Conservation (phyloP, 2,329 filamentous ascomycete species). For the Thielaviopsis punctulata region DNA sequence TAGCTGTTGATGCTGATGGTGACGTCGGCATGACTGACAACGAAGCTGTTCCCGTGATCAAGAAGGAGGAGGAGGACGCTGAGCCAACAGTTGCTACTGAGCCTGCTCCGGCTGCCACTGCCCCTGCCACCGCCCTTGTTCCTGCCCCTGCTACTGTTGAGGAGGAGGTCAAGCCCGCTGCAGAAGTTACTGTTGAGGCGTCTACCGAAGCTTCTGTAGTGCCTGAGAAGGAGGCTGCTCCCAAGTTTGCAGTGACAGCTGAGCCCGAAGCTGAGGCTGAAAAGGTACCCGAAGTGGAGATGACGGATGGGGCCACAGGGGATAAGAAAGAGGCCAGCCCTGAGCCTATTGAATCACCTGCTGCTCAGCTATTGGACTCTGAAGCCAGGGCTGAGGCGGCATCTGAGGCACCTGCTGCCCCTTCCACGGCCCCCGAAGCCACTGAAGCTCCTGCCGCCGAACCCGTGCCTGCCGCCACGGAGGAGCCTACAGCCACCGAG, state of each 20-base stretch:
- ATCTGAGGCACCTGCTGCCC: neutral
- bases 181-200: slow-evolving; percentile 2
- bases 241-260: slow-evolving; percentile 3
- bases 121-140: no score
- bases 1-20: slow-evolving; percentile 10
- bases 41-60: slow-evolving; percentile 22
- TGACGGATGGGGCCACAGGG: slow-evolving; percentile 13
- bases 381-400: neutral
- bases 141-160: slow-evolving; percentile 20
- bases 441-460: neutral
- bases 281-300: slow-evolving; percentile 16
- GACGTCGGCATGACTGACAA: slow-evolving; percentile 32
- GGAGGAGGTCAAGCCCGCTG: slow-evolving; percentile 13
- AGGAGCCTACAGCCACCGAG: neutral
- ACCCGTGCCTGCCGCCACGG: neutral
- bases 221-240: slow-evolving; percentile 8
- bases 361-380: slow-evolving; percentile 12
- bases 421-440: neutral
- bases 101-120: no score
- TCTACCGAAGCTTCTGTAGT: slow-evolving; percentile 11
- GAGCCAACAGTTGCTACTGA: slow-evolving; percentile 16
- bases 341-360: neutral
- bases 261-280: slow-evolving; percentile 4
- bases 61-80: slow-evolving; percentile 20
- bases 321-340: slow-evolving; percentile 15